These are phyloP conservation scores for Paraconiothyrium brasiliense DNA, from an alignment of 2,329 filamentous ascomycete species.

Conservation along the genomic window DNA sequence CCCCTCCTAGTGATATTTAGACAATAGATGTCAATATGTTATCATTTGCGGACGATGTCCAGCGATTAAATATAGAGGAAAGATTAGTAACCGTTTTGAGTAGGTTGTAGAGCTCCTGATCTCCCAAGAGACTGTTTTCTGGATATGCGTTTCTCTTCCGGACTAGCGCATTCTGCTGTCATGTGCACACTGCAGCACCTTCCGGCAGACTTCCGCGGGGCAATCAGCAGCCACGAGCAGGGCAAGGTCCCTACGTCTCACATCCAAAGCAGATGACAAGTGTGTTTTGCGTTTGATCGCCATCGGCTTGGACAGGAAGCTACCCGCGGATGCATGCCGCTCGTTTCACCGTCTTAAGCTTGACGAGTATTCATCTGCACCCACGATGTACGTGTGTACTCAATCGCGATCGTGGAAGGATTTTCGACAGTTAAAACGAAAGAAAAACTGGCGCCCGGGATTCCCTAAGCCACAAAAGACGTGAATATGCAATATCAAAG, in stretches of 20 bases:
- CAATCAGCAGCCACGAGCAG: not conserved
- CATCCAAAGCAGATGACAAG: not conserved
- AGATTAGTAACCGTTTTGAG: not conserved
- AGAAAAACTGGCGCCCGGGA: not conserved
- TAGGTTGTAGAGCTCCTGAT: not conserved
- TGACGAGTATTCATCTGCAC: not conserved
- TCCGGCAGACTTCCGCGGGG: not conserved
- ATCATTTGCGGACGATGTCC: not conserved
- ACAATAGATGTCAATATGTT: too few relatives aligned
- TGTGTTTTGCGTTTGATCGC: not conserved
- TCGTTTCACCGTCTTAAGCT: not conserved
- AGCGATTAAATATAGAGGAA: not conserved
- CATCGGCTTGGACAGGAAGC: not conserved
- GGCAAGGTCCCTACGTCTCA: not conserved
- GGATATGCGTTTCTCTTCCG: not conserved
- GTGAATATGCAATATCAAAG: not conserved
- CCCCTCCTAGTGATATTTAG: too few relatives aligned
- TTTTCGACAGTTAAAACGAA: not conserved
- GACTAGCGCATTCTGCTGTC: constrained; percentile 2
- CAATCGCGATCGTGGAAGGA: not conserved
- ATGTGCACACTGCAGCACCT: not conserved
- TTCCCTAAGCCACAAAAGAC: not conserved
- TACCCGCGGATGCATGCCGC: not conserved
- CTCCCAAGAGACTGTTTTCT: not conserved
- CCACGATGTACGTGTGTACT: not conserved